Evolutionary conservation across 2,329 filamentous ascomycete species (phyloP), one percentile per base, ranked within the genome.

Genomic region (Fusarium temperatum): DNA sequence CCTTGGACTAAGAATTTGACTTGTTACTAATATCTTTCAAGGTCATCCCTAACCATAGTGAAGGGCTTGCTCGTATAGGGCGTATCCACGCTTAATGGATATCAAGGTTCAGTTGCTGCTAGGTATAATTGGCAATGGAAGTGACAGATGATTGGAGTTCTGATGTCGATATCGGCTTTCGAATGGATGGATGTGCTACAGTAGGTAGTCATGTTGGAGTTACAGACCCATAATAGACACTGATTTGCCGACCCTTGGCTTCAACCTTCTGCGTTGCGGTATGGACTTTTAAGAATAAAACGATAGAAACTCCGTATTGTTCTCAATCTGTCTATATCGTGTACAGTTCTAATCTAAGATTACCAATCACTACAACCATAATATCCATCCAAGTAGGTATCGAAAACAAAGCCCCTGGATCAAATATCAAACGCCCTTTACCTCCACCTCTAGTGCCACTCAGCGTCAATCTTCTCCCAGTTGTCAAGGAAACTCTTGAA

Each of bases 401-500:
- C 50, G 15, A 24, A 66, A 62, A 56, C 20, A 26, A 55, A 56
- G 17, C 53, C 36, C 41, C 35, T 41, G 45, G 26, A n/a, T 39
- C 44, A 11, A 39, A 56, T 47, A 66, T 57, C 50, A 59, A 74
- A 70, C 47, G 53, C 72, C 68, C 60, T 22, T 39, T 44, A 57
- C 22, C 36, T 42, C 38, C 18, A 8, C 5, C 51, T 67, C 62
- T 78, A 78, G 47, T 85, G 85, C 87, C 96, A 98, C 84, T 97
- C 94, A 53, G 84, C 87, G 82, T 98, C 95, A 47, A 98, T 92
- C 78, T 89, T 87, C 86, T 98, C 94, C 86, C 92, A 98, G 72
- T 92, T 86, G 78, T 97, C 94, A 76, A 97, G 89, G 82, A 98
- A 98, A 4, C 92, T 95, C 86, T 94, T 93, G 85, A 98, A 98